Base-by-base conservation (phyloP, 768 basidiomycete species). In the Melanogaster broomeanus region DNA sequence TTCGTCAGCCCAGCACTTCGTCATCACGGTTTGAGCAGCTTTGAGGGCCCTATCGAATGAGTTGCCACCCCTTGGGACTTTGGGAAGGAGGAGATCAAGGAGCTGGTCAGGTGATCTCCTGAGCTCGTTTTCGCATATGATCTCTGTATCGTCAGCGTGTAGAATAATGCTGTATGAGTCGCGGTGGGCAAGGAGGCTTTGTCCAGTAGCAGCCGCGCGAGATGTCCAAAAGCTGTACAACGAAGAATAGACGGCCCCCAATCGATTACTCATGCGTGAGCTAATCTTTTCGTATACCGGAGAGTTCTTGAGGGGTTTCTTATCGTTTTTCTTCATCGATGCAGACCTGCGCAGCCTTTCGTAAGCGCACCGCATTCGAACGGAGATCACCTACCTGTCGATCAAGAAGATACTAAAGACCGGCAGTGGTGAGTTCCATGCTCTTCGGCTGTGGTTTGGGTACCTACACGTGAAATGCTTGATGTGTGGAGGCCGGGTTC, bases 391-490 rank as follows among this genome's bases (percentile, higher is more conserved):
- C n/a, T 15, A 55, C 63, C 51, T 58, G 9, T 64, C 63, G 6
- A 66, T 56, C 39, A 64, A 34, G 24, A 58, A 64, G 35, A 64
- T 39, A 3, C 64, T 62, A 7, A 21, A 19, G 24, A 37, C 18
- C n/a, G 18, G 7, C 35, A 37, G n/a, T 9, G 6, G 35, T 37
- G 35, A 31, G 31, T 12, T 31, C 13, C 18, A 12, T n/a, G 6
- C 3, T 31, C 13, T 9, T 13, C n/a, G 4, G 13, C 4, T 37
- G 47, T 3, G 11, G 6, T n/a, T 18, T 10, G 8, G 35, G 6
- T 2, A 73, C 81, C 21, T 64, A 84, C 81, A 86, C 79, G 57
- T 85, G 83, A 61, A 80, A 84, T 0, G 82, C 69, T 53, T 79
- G 81, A 11, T 75, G 76, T 55, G 72, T 52, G 11, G 74, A 59